phyloP scores from a whole-genome alignment of 2,329 filamentous ascomycete genomes.

The Tolypocladium capitatum region DNA sequence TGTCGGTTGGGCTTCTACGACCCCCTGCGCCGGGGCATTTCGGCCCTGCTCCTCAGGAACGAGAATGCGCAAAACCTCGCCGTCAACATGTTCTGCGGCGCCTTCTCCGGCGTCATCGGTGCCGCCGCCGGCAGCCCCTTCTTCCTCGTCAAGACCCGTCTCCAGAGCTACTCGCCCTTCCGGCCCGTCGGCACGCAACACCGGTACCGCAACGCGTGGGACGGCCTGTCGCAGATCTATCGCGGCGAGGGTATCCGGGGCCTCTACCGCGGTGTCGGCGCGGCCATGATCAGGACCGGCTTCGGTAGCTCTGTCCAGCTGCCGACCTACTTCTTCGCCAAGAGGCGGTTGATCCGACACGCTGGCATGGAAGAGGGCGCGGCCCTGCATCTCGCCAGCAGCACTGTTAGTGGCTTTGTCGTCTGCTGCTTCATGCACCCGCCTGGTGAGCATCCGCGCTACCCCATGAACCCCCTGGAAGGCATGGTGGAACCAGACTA shows the following conservation, averaged over 20 bases:
- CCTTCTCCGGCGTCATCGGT: slow-evolving; percentile 76
- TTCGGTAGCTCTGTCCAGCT: slow-evolving; percentile 94
- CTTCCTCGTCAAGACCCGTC: slow-evolving; percentile 91
- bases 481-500: not conserved
- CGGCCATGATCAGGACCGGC: slow-evolving; percentile 90
- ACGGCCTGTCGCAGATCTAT: slow-evolving; percentile 75
- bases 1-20: slow-evolving; percentile 97
- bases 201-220: slow-evolving; percentile 70
- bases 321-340: slow-evolving; percentile 96
- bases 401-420: slow-evolving; percentile 82
- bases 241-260: slow-evolving; percentile 62
- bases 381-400: slow-evolving; percentile 76
- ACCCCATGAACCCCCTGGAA: not conserved
- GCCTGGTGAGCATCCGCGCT: slow-evolving; percentile 48
- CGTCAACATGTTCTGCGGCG: slow-evolving; percentile 89
- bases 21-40: slow-evolving; percentile 64
- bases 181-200: slow-evolving; percentile 96
- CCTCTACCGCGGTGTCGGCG: slow-evolving; percentile 78
- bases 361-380: slow-evolving; percentile 84
- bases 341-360: slow-evolving; percentile 70
- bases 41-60: slow-evolving; percentile 58
- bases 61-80: slow-evolving; percentile 66
- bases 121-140: slow-evolving; percentile 91
- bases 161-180: slow-evolving; percentile 89
- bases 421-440: slow-evolving; percentile 98